phyloP scores from a whole-genome alignment of 1,284 basidiomycete genomes.

The Paramarasmius palmivorus region DNA sequence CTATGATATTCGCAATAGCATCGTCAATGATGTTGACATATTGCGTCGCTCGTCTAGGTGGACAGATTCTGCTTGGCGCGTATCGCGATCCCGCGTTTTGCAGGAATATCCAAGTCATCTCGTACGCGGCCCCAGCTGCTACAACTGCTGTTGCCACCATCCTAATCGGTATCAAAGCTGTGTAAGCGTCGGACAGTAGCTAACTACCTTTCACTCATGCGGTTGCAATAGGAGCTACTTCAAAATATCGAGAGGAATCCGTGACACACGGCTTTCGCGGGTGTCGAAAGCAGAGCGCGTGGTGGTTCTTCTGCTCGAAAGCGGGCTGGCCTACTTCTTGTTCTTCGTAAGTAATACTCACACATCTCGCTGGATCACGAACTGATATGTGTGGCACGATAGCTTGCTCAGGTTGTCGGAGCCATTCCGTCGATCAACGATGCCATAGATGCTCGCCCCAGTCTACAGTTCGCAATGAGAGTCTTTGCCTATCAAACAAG shows the following conservation, averaged over 20 bases:
- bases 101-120: constrained; percentile 5
- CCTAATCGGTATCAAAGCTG: constrained; percentile 5
- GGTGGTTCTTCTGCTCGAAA: constrained; percentile 9
- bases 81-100: constrained; percentile 6
- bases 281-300: neutral
- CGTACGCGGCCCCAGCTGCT: constrained; percentile 6
- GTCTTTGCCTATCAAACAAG: constrained; percentile 3
- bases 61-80: constrained; percentile 5
- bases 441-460: neutral
- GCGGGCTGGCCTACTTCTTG: constrained; percentile 10
- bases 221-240: neutral
- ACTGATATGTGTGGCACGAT: neutral
- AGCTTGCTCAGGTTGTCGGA: neutral
- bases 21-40: constrained; percentile 7
- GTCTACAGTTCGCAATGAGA: constrained; percentile 2
- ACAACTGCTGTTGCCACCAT: constrained; percentile 10
- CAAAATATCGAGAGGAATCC: neutral
- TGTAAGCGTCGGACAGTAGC: neutral
- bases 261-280: neutral
- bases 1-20: no score
- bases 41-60: constrained; percentile 4
- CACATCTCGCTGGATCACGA: no score
- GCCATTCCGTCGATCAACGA: neutral
- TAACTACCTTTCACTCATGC: neutral
- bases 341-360: constrained; percentile 13